Evolutionary conservation across 192 early-diverging fungal species (phyloP).

Genomic region (Coemansia sp.): DNA sequence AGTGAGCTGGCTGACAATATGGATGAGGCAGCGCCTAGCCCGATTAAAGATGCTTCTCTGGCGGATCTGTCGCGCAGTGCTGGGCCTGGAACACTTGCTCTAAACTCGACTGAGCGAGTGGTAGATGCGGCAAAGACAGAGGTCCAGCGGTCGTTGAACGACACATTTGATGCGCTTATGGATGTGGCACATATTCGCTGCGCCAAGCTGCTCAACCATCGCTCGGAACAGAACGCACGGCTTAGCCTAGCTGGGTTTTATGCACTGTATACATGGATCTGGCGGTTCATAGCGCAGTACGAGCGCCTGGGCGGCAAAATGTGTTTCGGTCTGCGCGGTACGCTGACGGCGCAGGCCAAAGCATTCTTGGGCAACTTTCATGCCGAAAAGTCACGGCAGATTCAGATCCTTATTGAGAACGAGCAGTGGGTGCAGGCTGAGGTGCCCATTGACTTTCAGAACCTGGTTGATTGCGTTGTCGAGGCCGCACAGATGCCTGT

Average conservation of each 20-base stretch:
- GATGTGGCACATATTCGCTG: slow-evolving; percentile 86
- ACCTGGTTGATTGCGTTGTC: slow-evolving; percentile 73
- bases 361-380: slow-evolving; percentile 92
- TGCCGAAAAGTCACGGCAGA: slow-evolving; percentile 85
- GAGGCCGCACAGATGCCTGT: slow-evolving; percentile 36
- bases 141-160: slow-evolving; percentile 67
- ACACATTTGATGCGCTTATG: slow-evolving; percentile 75
- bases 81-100: not conserved
- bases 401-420: slow-evolving; percentile 86
- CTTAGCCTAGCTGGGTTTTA: slow-evolving; percentile 88
- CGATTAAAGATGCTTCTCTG: not conserved
- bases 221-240: slow-evolving; percentile 87
- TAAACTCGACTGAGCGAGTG: not conserved
- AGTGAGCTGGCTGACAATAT: slow-evolving; percentile 37
- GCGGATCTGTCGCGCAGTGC: not conserved
- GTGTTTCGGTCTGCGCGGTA: slow-evolving; percentile 89
- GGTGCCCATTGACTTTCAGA: slow-evolving; percentile 93
- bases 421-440: slow-evolving; percentile 95
- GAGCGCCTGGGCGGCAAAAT: slow-evolving; percentile 80
- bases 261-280: slow-evolving; percentile 74
- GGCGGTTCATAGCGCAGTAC: slow-evolving; percentile 78
- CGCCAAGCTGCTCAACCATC: slow-evolving; percentile 82
- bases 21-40: slow-evolving; percentile 14
- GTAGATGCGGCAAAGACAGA: slow-evolving; percentile 19
- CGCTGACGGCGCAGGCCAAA: slow-evolving; percentile 88